Conservation (phyloP, 495 filamentous ascomycete genomes). For the Daldinia bambusicola region DNA sequence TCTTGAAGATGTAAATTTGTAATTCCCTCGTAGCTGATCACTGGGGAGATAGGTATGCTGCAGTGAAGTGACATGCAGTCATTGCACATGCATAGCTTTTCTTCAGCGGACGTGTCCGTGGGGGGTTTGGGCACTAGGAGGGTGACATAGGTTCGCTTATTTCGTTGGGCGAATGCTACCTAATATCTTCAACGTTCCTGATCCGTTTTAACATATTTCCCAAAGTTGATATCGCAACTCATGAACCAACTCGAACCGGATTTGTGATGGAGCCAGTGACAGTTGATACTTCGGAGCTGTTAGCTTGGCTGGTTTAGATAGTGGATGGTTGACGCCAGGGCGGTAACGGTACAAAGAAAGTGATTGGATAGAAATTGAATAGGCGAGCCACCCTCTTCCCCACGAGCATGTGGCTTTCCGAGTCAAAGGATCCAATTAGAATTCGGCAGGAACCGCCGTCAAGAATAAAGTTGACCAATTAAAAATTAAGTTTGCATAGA, state of each 20-base stretch:
- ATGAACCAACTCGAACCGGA: slow-evolving; percentile 15
- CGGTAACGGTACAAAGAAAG: background rate
- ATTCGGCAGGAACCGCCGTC: slow-evolving; percentile 42
- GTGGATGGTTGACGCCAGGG: slow-evolving; percentile 23
- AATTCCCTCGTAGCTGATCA: background rate
- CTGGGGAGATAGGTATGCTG: background rate
- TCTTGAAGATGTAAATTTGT: background rate
- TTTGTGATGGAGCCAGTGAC: slow-evolving; percentile 16
- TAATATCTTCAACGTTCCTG: slow-evolving; percentile 25
- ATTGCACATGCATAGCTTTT: slow-evolving; percentile 14
- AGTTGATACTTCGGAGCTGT: slow-evolving; percentile 1
- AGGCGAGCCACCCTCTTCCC: slow-evolving; percentile 23
- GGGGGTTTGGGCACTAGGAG: slow-evolving; percentile 4
- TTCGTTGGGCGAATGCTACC: slow-evolving; percentile 17
- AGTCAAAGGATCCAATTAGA: slow-evolving; percentile 45
- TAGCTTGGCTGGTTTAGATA: background rate
- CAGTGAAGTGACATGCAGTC: background rate
- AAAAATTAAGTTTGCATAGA: slow-evolving; percentile 11
- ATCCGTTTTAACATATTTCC: background rate
- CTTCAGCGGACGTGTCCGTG: slow-evolving; percentile 18
- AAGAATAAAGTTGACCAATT: slow-evolving; percentile 29
- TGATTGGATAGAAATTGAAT: slow-evolving; percentile 14
- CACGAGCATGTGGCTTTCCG: slow-evolving; percentile 36
- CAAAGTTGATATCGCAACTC: slow-evolving; percentile 12
- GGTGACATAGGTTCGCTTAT: slow-evolving; percentile 9